A percentile compares a stretch with the other conserved stretches of the same genome.
These are phyloP conservation scores for Austroboletus eburneus DNA, from an alignment of 768 basidiomycete genomes.

Conservation along the genomic window DNA sequence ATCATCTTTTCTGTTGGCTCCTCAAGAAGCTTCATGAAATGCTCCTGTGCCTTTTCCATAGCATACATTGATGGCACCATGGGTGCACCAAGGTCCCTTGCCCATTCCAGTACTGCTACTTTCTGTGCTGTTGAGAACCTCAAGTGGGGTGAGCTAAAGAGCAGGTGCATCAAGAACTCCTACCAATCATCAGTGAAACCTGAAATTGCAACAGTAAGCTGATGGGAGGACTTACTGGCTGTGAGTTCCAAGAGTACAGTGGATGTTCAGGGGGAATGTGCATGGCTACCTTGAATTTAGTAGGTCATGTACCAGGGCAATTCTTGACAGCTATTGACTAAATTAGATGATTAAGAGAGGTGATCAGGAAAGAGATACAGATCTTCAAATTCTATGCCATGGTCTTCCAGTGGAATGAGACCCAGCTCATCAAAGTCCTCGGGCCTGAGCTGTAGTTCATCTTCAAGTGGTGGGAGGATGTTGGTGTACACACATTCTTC, in stretches of 20 bases:
- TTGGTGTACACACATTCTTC: slow-evolving; percentile 3
- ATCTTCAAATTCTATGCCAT: slow-evolving; percentile 5
- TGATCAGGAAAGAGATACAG: not conserved
- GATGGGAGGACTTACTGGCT: not conserved
- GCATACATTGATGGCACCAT: slow-evolving; percentile 25
- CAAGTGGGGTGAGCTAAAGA: slow-evolving; percentile 31
- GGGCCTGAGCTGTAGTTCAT: slow-evolving; percentile 5
- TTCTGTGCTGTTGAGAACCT: slow-evolving; percentile 31
- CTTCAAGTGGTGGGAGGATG: slow-evolving; percentile 2
- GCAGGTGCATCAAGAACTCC: slow-evolving; percentile 27
- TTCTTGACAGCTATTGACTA: not conserved
- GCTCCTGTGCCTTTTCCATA: slow-evolving; percentile 17
- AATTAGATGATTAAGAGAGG: too few relatives aligned
- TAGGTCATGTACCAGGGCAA: not conserved
- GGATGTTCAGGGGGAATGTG: not conserved
- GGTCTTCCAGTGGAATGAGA: not conserved
- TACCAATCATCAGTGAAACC: slow-evolving; percentile 12
- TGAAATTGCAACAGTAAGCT: not conserved
- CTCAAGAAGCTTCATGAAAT: slow-evolving; percentile 17
- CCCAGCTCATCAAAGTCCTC: not conserved
- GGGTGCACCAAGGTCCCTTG: slow-evolving; percentile 23
- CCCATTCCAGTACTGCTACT: slow-evolving; percentile 27
- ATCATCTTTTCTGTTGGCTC: slow-evolving; percentile 20
- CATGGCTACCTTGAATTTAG: not conserved
- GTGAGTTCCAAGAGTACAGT: slow-evolving; percentile 9